Base-by-base conservation (phyloP, 257 asterid genomes). In the Penstemon barbatus region DNA sequence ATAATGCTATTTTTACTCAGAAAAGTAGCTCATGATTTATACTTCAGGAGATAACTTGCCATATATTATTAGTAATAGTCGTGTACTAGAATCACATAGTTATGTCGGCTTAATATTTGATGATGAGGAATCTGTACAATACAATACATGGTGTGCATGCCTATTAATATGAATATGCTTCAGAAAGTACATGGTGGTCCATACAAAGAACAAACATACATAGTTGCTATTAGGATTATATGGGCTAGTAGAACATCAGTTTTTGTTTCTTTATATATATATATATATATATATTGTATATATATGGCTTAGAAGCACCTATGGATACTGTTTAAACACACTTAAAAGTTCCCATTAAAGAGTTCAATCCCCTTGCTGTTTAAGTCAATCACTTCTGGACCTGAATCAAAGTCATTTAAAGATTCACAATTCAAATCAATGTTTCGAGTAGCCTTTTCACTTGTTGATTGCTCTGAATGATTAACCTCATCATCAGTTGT, bases 391-490 rank as follows among this genome's bases (percentile, higher is more conserved):
- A 44, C 57, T 51, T 61, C 68, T 7, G 76, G 80, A 43, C 77
- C 81, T 36, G 80, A 75, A 64, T 87, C 91, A 33, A 60, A 79
- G 13, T 81, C 87, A 77, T 76, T 76, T 64, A 66, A 57, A 51
- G 74, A 82, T 70, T 80, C 66, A 39, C 70, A 74, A 19, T 90
- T 90, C 83, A 90, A 80, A 79, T 88, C 96, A 63, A 90, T 66
- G 10, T 42, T 76, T 65, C 48, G 73, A 64, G 72, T 43, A 66
- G 8, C 69, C 64, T 70, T 38, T 72, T 66, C 50, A 39, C 57
- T 64, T 76, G 68, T 56, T 46, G 73, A 48, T 33, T 67, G 33
- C 48, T 68, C 11, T 55, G 74, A 59, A 39, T 78, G 77, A 59
- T 72, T 74, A 51, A 68, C 75, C 33, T 25, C 33, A 13, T 69